Conservation (phyloP, 1,139 yeast species). For the Saccharomyces pastorianus region DNA sequence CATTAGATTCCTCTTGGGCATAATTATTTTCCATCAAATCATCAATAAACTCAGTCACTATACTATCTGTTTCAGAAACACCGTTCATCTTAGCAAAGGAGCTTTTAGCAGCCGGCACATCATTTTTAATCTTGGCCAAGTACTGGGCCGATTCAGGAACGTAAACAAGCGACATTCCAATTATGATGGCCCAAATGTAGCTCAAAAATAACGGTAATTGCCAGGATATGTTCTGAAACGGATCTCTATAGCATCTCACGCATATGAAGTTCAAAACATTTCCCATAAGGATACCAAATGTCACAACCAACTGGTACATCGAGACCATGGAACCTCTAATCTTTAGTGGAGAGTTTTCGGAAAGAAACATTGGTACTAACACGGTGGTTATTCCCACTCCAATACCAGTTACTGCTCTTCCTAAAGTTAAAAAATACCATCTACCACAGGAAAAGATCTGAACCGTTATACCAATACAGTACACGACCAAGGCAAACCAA, state of each 20-base stretch:
- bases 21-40: constrained; percentile 29
- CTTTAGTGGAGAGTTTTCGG: constrained; percentile 46
- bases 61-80: constrained; percentile 37
- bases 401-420: constrained; percentile 47
- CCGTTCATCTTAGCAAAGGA: constrained; percentile 45
- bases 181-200: constrained; percentile 41
- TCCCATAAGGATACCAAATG: constrained; percentile 50
- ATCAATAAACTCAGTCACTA: constrained; percentile 38
- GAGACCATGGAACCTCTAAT: constrained; percentile 52
- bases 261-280: constrained; percentile 46
- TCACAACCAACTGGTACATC: constrained; percentile 48
- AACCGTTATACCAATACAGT: constrained; percentile 42
- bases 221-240: constrained; percentile 36
- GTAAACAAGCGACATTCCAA: constrained; percentile 38
- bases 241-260: constrained; percentile 22
- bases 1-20: constrained; percentile 30
- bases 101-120: constrained; percentile 34
- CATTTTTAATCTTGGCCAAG: constrained; percentile 31
- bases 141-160: constrained; percentile 51
- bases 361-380: constrained; percentile 46
- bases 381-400: constrained; percentile 50
- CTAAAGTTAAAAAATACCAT: constrained; percentile 49
- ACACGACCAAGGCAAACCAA: constrained; percentile 39
- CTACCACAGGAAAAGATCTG: constrained; percentile 35
- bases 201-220: constrained; percentile 43